These are phyloP conservation scores for Musa schizocarpa DNA, from an alignment of 176 grass and related monocot genomes.

Conservation along the genomic window DNA sequence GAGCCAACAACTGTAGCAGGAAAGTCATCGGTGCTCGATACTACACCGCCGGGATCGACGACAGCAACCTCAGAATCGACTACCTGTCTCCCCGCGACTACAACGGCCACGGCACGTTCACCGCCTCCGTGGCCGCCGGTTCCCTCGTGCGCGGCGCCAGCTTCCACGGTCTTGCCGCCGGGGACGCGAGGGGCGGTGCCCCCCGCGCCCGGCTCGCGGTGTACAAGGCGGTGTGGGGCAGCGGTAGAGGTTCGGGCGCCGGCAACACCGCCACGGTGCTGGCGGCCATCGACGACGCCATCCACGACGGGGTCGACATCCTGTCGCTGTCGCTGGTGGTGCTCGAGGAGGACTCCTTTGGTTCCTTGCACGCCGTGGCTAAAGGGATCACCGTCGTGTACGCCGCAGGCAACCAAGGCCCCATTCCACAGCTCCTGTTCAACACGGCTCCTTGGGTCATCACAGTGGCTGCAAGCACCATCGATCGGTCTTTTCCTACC, in stretches of 20 bases:
- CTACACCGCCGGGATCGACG: constrained; percentile 4
- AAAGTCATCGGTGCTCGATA: constrained; percentile 57
- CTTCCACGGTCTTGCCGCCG: constrained; percentile 22
- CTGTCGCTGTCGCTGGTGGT: constrained; percentile 37
- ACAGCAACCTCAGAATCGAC: background rate
- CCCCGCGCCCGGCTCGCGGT: constrained; percentile 33
- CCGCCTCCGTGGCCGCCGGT: constrained; percentile 40
- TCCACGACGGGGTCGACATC: constrained; percentile 53
- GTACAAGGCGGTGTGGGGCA: constrained; percentile 37
- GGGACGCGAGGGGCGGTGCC: constrained; percentile 39
- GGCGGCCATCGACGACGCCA: constrained; percentile 41
- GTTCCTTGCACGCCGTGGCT: constrained; percentile 40
- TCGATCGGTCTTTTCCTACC: constrained; percentile 44
- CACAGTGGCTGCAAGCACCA: constrained; percentile 40
- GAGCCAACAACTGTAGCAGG: constrained; percentile 31
- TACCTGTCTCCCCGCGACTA: constrained; percentile 32
- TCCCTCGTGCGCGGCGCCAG: constrained; percentile 19
- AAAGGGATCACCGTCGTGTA: constrained; percentile 41
- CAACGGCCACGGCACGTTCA: constrained; percentile 29
- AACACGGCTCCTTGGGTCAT: constrained; percentile 42
- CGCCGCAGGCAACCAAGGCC: constrained; percentile 14
- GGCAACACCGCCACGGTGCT: constrained; percentile 43
- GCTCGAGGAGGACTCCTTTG: background rate
- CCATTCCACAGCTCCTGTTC: background rate
- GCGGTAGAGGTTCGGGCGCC: fast-evolving